Evolutionary conservation across 495 filamentous ascomycete species (phyloP).

Genomic region (Aspergillus asperescens): DNA sequence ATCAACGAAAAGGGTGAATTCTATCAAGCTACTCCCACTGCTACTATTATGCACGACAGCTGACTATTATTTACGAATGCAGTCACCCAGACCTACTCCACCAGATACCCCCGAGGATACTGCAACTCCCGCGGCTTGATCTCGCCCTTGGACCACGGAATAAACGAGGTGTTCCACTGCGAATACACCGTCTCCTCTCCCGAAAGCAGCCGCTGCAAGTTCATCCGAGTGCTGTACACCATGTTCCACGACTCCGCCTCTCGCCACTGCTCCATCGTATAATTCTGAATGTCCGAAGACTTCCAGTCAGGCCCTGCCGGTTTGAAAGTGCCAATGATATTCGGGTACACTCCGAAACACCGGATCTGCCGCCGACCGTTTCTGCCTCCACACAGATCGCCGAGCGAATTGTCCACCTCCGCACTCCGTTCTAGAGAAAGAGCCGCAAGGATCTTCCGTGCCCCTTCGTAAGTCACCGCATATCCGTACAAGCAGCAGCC

Average conservation of each 20-base stretch:
- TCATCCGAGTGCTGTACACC: conserved; percentile 27
- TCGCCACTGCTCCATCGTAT: conserved; percentile 9
- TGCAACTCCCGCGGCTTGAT: conserved; percentile 19
- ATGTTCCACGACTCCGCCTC: conserved; percentile 22
- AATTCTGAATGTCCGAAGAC: conserved; percentile 26
- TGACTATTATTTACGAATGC: background rate
- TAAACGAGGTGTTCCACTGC: conserved; percentile 20
- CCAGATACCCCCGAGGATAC: conserved; percentile 24
- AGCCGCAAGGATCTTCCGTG: conserved; percentile 44
- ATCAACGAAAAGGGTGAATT: no score
- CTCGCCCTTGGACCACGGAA: conserved; percentile 22
- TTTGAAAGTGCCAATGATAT: conserved; percentile 25
- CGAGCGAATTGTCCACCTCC: conserved; percentile 26
- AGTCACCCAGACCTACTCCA: conserved; percentile 7
- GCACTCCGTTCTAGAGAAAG: conserved; percentile 25
- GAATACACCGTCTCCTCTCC: conserved; percentile 21
- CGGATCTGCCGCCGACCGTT: conserved; percentile 20
- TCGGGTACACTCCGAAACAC: conserved; percentile 29
- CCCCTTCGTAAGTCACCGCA: conserved; percentile 49
- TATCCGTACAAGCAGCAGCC: conserved; percentile 39
- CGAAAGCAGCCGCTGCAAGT: conserved; percentile 24
- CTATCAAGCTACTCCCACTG: no score
- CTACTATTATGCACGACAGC: no score
- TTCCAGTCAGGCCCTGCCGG: conserved; percentile 16
- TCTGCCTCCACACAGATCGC: conserved; percentile 23